Base-by-base conservation (phyloP, 129 eudicot species). In the Logfia minima region DNA sequence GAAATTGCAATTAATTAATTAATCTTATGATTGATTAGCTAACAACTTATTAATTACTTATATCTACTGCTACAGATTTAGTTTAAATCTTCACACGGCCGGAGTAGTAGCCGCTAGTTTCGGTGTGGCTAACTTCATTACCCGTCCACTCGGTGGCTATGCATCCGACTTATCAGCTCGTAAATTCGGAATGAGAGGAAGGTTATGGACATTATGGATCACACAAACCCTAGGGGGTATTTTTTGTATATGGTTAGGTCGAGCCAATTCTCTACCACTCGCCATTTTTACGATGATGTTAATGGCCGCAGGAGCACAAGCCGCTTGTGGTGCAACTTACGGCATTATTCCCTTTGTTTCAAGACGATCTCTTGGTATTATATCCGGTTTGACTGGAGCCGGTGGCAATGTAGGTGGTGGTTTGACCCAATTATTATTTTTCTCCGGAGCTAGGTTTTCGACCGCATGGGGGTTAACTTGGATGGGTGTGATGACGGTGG, bases 301-400 rank as follows among this genome's bases (percentile, higher is more conserved):
- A n/a, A 89, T 92, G 92, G 90, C 97, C n/a, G n/a, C 83, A 0
- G 97, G 97, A 18, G 85, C 97, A 9, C 97, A 92, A 79, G 88
- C 96, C 6, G 97, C 97, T 0, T 89, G 96, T 32, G 97, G 97
- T 0, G 97, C 97, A 17, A 92, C 96, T 8, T 92, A 82, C 45
- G 98, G 98, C 21, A 86, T 92, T 35, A 85, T 92, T 43, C 98
- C 98, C 2, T 92, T 92, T 77, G 81, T 92, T 21, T 89, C 98
- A 0, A 76, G 96, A 6, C 79, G 98, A 0, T 87, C 96, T 10
- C 84, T 90, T 1, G 96, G 96, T 17, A 60, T 90, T 21, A 67
- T 90, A 4, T 87, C 88, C 0, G 96, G 96, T 7, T 70, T 90
- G 31, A 85, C 96, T 0, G 96, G 92, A 3, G 96, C 95, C 2